Base-by-base conservation (phyloP, 257 asterid genomes). In the Solanum virginianum region DNA sequence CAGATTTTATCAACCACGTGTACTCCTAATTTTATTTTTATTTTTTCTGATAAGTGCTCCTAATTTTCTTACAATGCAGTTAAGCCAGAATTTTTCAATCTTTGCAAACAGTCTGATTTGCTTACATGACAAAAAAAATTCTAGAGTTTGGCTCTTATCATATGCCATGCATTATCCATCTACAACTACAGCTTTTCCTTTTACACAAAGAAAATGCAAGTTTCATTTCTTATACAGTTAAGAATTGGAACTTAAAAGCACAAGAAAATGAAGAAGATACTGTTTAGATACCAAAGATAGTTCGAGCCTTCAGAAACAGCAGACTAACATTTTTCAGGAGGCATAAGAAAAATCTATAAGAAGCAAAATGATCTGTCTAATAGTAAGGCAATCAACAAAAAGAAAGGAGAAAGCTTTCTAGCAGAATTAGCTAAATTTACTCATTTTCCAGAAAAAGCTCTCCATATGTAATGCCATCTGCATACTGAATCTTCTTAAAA, bases 401-500 rank as follows among this genome's bases (percentile, higher is more conserved):
- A 49, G 82, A 4, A 77, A 77, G 62, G 43, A 41, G 80, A 62
- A 43, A 87, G 74, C 49, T 56, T 13, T 41, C 54, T 82, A 51
- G 87, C 72, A 74, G 82, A 55, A 49, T 49, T 51, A 86, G 89
- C 24, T 71, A 81, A 86, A 86, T 89, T 90, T 90, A 96, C 99
- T 96, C 99, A 80, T 96, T 96, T 91, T 96, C 99, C 84, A 94
- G 90, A 87, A 96, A 96, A 83, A 96, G 95, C 89, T 96, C 99
- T 84, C 98, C 98, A 85, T 96, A 96, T 86, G 99, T 93, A 87
- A 96, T 96, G 89, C 99, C 99, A 87, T 94, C 91, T 36, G 98
- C 98, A 92, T 96, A 96, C 66, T 91, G 95, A 89, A 96, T 95
- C 89, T 96, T 94, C 92, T 95, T 96, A 92, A 96, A 96, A 93